These are phyloP conservation scores for Phytophthora litchii DNA, from an alignment of 352 stramenopile genomes.

Conservation along the genomic window DNA sequence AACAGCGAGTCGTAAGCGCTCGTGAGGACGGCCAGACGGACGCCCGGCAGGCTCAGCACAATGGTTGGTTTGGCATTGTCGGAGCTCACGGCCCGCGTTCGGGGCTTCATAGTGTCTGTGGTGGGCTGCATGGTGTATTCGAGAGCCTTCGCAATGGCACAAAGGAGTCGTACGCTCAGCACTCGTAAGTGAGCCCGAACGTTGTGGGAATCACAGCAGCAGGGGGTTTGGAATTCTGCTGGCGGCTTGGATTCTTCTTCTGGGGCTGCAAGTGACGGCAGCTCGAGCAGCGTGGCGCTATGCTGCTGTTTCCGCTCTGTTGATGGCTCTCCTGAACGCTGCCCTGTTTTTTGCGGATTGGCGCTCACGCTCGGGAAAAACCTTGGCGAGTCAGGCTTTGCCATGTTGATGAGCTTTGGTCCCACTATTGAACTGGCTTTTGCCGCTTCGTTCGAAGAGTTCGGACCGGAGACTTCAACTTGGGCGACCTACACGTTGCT, in stretches of 20 bases:
- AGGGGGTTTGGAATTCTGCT: constrained; percentile 19
- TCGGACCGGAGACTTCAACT: background rate
- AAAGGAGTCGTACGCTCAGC: constrained; percentile 22
- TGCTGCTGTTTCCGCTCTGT: constrained; percentile 6
- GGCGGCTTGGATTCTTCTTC: constrained; percentile 16
- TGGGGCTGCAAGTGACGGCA: constrained; percentile 2
- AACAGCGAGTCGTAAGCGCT: constrained; percentile 37
- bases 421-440: constrained; percentile 31
- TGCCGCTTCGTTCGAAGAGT: constrained; percentile 6
- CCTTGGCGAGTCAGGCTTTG: constrained; percentile 3
- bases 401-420: constrained; percentile 25
- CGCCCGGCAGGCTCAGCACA: constrained; percentile 69
- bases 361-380: constrained; percentile 4
- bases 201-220: constrained; percentile 16
- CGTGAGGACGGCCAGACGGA: constrained; percentile 49
- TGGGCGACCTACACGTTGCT: background rate
- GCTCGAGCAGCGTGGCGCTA: constrained; percentile 4
- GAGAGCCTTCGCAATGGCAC: constrained; percentile 25
- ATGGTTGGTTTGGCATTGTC: constrained; percentile 45
- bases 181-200: constrained; percentile 23
- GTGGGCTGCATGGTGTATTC: constrained; percentile 17
- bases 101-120: constrained; percentile 26
- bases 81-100: constrained; percentile 23
- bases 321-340: constrained; percentile 26
- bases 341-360: constrained; percentile 38